These are phyloP conservation scores for Teunomyces atbi DNA, from an alignment of 805 yeast genomes.

Conservation along the genomic window DNA sequence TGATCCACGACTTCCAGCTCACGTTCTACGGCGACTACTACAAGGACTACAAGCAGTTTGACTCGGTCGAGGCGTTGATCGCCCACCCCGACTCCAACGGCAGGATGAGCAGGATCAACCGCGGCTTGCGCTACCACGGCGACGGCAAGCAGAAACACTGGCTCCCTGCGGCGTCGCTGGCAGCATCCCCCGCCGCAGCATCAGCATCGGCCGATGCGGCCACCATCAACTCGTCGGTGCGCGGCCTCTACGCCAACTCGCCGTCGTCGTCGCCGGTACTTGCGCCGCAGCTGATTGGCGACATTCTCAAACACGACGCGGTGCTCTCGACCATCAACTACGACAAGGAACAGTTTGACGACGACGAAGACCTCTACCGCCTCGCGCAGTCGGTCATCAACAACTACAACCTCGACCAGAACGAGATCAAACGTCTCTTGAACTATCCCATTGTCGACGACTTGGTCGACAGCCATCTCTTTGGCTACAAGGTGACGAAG, in stretches of 20 bases:
- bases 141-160: slow-evolving; percentile 84
- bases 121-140: slow-evolving; percentile 78
- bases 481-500: slow-evolving; percentile 41
- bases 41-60: slow-evolving; percentile 74
- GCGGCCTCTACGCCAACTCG: slow-evolving; percentile 31
- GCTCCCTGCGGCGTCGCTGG: too few relatives aligned
- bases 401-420: slow-evolving; percentile 34
- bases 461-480: slow-evolving; percentile 35
- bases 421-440: slow-evolving; percentile 31
- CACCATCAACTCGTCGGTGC: slow-evolving; percentile 19
- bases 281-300: slow-evolving; percentile 18
- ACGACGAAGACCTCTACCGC: slow-evolving; percentile 36
- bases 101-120: slow-evolving; percentile 66
- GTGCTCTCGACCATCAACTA: slow-evolving; percentile 20
- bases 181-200: too few relatives aligned
- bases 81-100: slow-evolving; percentile 68
- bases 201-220: too few relatives aligned
- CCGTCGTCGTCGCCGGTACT: slow-evolving; percentile 14
- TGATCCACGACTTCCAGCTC: slow-evolving; percentile 74
- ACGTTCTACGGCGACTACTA: slow-evolving; percentile 68
- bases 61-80: slow-evolving; percentile 68
- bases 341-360: slow-evolving; percentile 33
- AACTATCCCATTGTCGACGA: slow-evolving; percentile 48
- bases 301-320: slow-evolving; percentile 8
- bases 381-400: slow-evolving; percentile 29